Conservation (phyloP, 1,284 basidiomycete genomes). For the Athelia psychrophila region DNA sequence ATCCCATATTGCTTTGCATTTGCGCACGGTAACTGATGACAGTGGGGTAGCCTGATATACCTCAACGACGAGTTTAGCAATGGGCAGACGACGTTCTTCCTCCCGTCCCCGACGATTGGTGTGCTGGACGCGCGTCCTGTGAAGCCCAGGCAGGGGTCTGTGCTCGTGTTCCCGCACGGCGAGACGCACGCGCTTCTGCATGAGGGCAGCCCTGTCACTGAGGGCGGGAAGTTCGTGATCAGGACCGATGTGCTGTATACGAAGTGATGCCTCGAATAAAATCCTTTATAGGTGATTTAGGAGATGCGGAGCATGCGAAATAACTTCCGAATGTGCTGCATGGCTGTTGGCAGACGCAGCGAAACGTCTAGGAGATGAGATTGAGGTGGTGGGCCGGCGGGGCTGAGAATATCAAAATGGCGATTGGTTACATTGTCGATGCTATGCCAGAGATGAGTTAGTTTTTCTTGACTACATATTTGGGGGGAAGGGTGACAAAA, state of each 20-base stretch:
- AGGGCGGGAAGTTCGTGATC: conserved; percentile 38
- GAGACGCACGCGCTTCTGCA: not conserved
- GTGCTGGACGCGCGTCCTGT: conserved; percentile 45
- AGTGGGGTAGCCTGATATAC: conserved; percentile 38
- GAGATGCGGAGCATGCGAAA: too few relatives aligned
- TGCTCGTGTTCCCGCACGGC: conserved; percentile 40
- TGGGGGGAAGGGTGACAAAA: too few relatives aligned
- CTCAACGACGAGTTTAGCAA: conserved; percentile 43
- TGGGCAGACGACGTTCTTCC: conserved; percentile 54
- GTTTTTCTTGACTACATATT: too few relatives aligned
- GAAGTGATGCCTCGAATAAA: not conserved
- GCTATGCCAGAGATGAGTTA: too few relatives aligned
- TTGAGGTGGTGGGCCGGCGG: too few relatives aligned
- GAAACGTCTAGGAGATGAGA: too few relatives aligned
- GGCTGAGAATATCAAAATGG: too few relatives aligned
- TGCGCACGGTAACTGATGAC: not conserved
- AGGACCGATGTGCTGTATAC: conserved; percentile 34
- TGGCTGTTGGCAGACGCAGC: too few relatives aligned
- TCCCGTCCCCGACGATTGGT: conserved; percentile 30
- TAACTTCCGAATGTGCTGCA: too few relatives aligned
- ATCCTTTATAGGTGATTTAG: too few relatives aligned
- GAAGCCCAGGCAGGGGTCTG: conserved; percentile 44
- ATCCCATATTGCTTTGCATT: not conserved
- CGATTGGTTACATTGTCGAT: too few relatives aligned
- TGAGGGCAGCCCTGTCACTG: conserved; percentile 32